Conservation (phyloP, 1,284 basidiomycete species). For the Sanghuangporus weigelae region DNA sequence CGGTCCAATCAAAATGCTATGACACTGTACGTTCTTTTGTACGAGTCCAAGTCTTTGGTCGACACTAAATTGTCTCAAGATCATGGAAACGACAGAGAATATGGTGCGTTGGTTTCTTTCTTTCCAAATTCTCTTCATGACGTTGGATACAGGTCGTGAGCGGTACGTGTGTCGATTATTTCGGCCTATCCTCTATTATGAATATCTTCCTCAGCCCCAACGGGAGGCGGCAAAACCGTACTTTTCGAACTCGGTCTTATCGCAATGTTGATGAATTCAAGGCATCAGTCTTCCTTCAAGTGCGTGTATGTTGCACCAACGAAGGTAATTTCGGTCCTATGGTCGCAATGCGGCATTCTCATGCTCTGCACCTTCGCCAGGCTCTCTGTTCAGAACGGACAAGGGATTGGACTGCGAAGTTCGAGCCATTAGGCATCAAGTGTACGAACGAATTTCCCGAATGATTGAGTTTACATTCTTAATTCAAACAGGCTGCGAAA, state of each 20-base stretch:
- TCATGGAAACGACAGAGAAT: conserved; percentile 68
- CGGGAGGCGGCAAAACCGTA: conserved; percentile 90
- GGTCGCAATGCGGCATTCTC: not conserved
- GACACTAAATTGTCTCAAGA: conserved; percentile 35
- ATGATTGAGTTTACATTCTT: not conserved
- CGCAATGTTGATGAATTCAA: conserved; percentile 55
- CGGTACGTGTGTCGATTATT: conserved; percentile 38
- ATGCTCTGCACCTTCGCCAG: conserved; percentile 33
- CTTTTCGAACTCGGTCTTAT: conserved; percentile 91
- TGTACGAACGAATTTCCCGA: conserved; percentile 42
- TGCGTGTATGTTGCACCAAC: conserved; percentile 95
- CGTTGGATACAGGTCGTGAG: conserved; percentile 58
- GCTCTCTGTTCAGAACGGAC: conserved; percentile 85
- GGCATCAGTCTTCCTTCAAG: conserved; percentile 41
- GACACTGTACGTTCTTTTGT: conserved; percentile 48
- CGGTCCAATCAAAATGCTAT: conserved; percentile 81
- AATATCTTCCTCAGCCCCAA: conserved; percentile 57
- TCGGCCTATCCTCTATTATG: conserved; percentile 13
- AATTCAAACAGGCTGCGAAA: conserved; percentile 61
- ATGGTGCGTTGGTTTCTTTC: conserved; percentile 43
- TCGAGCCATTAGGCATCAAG: conserved; percentile 66
- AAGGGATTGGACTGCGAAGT: conserved; percentile 81
- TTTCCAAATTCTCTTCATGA: conserved; percentile 3
- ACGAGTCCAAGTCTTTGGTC: conserved; percentile 3
- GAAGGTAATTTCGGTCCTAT: conserved; percentile 48